Evolutionary conservation across 2,329 filamentous ascomycete species (phyloP).

Genomic region (Calonectria hawksworthii): DNA sequence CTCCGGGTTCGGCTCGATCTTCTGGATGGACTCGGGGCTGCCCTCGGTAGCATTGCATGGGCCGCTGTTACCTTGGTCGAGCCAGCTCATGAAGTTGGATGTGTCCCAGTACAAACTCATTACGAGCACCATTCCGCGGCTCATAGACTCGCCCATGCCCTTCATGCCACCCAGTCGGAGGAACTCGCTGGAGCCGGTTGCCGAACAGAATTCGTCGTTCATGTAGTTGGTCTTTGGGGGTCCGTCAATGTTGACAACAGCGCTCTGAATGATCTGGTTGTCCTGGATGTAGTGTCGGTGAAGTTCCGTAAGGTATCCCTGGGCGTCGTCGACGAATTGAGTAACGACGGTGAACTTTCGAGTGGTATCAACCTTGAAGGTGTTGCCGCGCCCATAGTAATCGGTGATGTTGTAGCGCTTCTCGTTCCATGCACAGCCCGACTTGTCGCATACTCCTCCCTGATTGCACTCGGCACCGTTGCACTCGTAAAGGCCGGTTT

Average conservation of each 20-base stretch:
- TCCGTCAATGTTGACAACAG: conserved; percentile 36
- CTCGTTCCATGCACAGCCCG: conserved; percentile 61
- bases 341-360: conserved; percentile 62
- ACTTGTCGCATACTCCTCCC: conserved; percentile 59
- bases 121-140: conserved; percentile 64
- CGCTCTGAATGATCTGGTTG: conserved; percentile 43
- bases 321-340: conserved; percentile 59
- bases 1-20: conserved; percentile 61
- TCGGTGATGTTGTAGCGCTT: conserved; percentile 49
- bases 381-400: conserved; percentile 51
- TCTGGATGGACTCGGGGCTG: conserved; percentile 61
- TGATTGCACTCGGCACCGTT: conserved; percentile 56
- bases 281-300: conserved; percentile 61
- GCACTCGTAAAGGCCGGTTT: conserved; percentile 59
- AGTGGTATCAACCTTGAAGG: conserved; percentile 53
- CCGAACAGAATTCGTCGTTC: conserved; percentile 54
- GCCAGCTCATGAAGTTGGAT: conserved; percentile 65
- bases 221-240: conserved; percentile 53
- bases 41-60: conserved; percentile 69
- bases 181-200: conserved; percentile 47
- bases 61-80: conserved; percentile 62
- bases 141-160: conserved; percentile 61
- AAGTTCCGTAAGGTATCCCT: conserved; percentile 62
- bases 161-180: conserved; percentile 56
- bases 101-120: conserved; percentile 69